Evolutionary conservation across 1,139 yeast genomes (phyloP), one percentile per base, ranked within the genome.

Genomic region (Blastobotrys niveus): DNA sequence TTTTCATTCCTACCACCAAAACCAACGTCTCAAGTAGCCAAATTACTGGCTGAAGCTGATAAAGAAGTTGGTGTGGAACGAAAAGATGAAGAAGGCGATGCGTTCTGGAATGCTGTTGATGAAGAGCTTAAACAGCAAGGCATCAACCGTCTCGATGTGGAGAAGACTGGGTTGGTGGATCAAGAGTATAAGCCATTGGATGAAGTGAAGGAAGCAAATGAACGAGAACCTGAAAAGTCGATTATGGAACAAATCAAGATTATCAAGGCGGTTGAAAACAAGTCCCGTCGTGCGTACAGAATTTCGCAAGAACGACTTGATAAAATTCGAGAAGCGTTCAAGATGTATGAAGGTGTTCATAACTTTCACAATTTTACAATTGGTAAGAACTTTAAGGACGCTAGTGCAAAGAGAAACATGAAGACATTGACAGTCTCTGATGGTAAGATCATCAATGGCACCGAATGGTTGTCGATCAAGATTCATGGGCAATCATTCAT

Each of bases 401-500:
- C 95, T 22, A 82, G 94, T 52, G 82, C 96, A 1, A 73, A 75
- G 48, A 72, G 99, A 58, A 83, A 70, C 63, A 89, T 91, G 87
- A 85, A 84, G 59, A 68, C 76, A 14, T 73, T 93, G 45, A 73
- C 75, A 0, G 95, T 87, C 0, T 77, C 88, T n/a, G 94, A 86
- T 2, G 98, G 98, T 2, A 86, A 87, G 64, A 81, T 86, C 41
- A 89, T 93, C 56, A 85, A 89, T 58, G 88, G 86, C 42, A 88
- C 96, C 5, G 97, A 91, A 62, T 91, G 99, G 99, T 76, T 87
- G 4, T 85, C 96, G 1, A 82, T 93, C 58, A 91, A 91, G 66
- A 86, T 91, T 51, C 98, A 91, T 62, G 99, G 99, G 3, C 98
- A 91, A 66, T 87, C 96, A 7, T 91, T 91, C 64, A 93, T 93